phyloP scores from a whole-genome alignment of 257 asterid species.

The Solanum pinnatisectum region DNA sequence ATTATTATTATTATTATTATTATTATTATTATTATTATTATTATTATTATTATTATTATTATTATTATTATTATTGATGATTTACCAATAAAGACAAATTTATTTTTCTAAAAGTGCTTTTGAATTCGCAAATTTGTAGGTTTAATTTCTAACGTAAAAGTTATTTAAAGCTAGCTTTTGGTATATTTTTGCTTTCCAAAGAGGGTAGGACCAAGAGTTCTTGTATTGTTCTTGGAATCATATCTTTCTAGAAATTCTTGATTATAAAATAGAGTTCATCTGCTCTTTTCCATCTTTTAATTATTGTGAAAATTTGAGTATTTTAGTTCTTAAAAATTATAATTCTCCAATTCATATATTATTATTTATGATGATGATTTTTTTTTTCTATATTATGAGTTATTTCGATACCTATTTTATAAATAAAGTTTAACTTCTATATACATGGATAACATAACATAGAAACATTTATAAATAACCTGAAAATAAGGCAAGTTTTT shows the following conservation, averaged over 20 bases:
- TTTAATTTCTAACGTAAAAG: not conserved
- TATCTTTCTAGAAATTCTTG: not conserved
- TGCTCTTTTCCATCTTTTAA: not conserved
- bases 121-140: not conserved
- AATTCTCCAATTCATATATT: not conserved
- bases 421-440: not conserved
- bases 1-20: too few relatives aligned
- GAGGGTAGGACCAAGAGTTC: not conserved
- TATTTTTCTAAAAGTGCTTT: not conserved
- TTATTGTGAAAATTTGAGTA: not conserved
- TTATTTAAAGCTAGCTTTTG: not conserved
- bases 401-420: not conserved
- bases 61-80: too few relatives aligned
- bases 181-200: not conserved
- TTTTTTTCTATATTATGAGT: not conserved
- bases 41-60: too few relatives aligned
- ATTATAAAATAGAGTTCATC: not conserved
- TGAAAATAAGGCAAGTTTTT: not conserved
- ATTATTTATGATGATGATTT: not conserved
- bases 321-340: not conserved
- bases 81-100: not conserved
- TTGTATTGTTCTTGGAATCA: not conserved
- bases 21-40: too few relatives aligned
- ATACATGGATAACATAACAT: not conserved
- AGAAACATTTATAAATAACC: not conserved